These are phyloP conservation scores for Mycena latifolia DNA, from an alignment of 768 basidiomycete species.

Conservation along the genomic window DNA sequence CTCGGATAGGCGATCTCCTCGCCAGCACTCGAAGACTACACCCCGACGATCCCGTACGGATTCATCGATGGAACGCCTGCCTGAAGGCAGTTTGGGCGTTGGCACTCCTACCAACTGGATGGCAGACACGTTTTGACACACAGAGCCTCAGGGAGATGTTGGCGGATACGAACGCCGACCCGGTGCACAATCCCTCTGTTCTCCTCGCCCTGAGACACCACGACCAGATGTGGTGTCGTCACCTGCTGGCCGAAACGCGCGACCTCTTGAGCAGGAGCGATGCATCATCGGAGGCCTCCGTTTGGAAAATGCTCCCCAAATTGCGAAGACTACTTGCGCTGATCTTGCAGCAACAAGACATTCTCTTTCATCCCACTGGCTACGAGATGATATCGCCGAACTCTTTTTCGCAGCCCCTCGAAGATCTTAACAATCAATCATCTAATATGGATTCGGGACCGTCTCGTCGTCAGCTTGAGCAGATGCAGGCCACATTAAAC, in stretches of 20 bases:
- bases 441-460: not conserved
- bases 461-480: not conserved
- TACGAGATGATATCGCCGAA: not conserved
- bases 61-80: slow-evolving; percentile 6
- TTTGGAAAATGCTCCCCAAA: not conserved
- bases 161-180: not conserved
- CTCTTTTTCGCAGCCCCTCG: not conserved
- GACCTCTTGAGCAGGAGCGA: not conserved
- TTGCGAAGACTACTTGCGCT: not conserved
- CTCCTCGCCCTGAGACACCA: not conserved
- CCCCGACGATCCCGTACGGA: not conserved
- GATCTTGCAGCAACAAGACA: not conserved
- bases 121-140: slow-evolving; percentile 5
- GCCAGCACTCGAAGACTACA: not conserved
- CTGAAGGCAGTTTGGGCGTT: slow-evolving; percentile 16
- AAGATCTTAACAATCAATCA: not conserved
- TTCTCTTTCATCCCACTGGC: not conserved
- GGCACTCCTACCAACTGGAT: slow-evolving; percentile 6
- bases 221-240: not conserved
- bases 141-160: not conserved
- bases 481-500: not conserved
- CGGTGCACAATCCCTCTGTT: not conserved
- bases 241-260: not conserved
- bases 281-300: not conserved
- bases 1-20: not conserved